These are phyloP conservation scores for Trapa bicornis DNA, from an alignment of 345 rosid species.

Conservation along the genomic window DNA sequence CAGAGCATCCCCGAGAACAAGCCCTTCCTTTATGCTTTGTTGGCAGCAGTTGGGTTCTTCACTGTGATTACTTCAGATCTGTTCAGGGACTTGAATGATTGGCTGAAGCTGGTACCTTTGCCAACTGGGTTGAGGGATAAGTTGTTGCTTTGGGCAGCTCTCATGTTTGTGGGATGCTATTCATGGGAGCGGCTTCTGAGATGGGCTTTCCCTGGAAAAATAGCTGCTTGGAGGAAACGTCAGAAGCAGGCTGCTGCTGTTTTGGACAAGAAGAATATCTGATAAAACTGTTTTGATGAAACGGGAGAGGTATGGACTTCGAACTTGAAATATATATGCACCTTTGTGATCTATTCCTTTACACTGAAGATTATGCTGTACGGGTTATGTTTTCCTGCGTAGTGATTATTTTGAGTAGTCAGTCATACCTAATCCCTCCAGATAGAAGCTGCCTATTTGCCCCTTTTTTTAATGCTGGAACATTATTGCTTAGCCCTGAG, in stretches of 20 bases:
- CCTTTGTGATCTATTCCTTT: neutral
- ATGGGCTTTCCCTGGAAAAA: conserved; percentile 78
- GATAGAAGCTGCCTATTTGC: neutral
- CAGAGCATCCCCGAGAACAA: conserved; percentile 85
- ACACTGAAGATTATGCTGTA: neutral
- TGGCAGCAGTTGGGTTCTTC: conserved; percentile 70
- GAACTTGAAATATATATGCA: no score
- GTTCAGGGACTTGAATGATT: conserved; percentile 72
- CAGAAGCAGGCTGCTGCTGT: conserved; percentile 41
- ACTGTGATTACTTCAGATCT: conserved; percentile 69
- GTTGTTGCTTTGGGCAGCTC: conserved; percentile 65
- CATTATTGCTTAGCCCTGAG: neutral
- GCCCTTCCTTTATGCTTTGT: conserved; percentile 71
- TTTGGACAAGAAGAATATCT: conserved; percentile 38
- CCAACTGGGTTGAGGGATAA: conserved; percentile 73
- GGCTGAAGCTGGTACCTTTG: conserved; percentile 77
- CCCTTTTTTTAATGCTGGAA: neutral
- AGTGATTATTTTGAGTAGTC: neutral
- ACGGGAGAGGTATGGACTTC: neutral
- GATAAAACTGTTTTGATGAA: neutral
- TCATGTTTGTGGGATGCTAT: conserved; percentile 66
- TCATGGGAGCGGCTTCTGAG: conserved; percentile 72
- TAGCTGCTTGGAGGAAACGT: conserved; percentile 66
- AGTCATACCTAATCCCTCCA: neutral
- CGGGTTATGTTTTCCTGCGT: neutral